These are phyloP conservation scores for Candida pseudoviswanathii DNA, from an alignment of 1,139 yeast species.

Conservation along the genomic window DNA sequence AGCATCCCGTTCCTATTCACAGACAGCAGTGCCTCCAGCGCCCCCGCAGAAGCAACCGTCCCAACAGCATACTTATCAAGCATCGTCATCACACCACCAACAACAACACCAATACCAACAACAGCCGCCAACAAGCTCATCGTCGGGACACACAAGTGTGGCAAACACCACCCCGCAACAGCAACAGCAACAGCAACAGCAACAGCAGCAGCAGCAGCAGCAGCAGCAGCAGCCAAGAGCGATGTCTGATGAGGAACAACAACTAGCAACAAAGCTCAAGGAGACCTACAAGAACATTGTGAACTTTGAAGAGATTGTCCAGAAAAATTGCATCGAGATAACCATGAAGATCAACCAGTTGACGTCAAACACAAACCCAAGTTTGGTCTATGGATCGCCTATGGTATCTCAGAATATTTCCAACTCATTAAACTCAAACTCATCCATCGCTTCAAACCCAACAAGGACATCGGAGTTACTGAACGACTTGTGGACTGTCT, in stretches of 20 bases:
- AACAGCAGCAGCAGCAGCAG: conserved; percentile 15
- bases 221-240: conserved; percentile 27
- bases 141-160: not conserved
- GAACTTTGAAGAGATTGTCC: conserved; percentile 67
- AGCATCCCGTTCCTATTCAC: conserved; percentile 4
- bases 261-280: conserved; percentile 67
- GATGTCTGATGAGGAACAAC: conserved; percentile 68
- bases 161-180: conserved; percentile 12
- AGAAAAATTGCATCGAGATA: conserved; percentile 62
- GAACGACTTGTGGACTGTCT: conserved; percentile 70
- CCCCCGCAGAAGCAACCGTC: conserved; percentile 5
- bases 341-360: conserved; percentile 53
- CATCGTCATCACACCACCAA: conserved; percentile 6
- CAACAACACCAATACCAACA: conserved; percentile 13
- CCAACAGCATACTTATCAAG: conserved; percentile 3
- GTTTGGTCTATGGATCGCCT: conserved; percentile 22
- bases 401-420: conserved; percentile 22
- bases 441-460: conserved; percentile 20
- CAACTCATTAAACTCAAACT: conserved; percentile 19
- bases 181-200: conserved; percentile 14
- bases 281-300: conserved; percentile 74
- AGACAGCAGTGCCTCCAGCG: conserved; percentile 2
- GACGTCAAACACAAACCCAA: conserved; percentile 26
- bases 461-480: conserved; percentile 52
- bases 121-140: conserved; percentile 8